Percentiles rank a stretch among this genome's conserved stretches.
These are phyloP conservation scores for Melanogaster broomeanus DNA, from an alignment of 768 basidiomycete genomes.

Conservation along the genomic window DNA sequence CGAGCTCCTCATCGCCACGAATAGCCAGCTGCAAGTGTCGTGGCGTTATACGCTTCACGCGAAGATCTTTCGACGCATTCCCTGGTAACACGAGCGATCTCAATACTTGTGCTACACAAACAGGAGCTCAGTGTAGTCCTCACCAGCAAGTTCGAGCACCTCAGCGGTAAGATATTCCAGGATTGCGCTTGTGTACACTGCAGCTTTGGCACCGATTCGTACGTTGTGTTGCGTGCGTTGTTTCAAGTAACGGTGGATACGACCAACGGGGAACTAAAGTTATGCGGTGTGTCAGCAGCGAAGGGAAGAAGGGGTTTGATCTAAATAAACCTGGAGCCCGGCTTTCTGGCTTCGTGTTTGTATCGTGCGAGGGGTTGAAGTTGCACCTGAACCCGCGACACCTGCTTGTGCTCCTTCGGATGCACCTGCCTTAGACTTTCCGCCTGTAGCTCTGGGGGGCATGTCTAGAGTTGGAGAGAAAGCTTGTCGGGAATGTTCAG, in stretches of 20 bases:
- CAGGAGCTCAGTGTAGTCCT: constrained; percentile 24
- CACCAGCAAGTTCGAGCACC: constrained; percentile 93
- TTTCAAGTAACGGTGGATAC: constrained; percentile 96
- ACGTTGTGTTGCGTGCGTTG: constrained; percentile 91
- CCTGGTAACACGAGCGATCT: constrained; percentile 46
- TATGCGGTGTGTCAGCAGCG: neutral
- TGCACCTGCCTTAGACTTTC: constrained; percentile 59
- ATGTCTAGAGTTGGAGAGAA: constrained; percentile 26
- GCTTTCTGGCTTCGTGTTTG: constrained; percentile 82
- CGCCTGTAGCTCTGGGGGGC: constrained; percentile 59
- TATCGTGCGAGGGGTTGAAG: constrained; percentile 39
- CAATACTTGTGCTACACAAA: neutral
- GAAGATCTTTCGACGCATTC: constrained; percentile 96
- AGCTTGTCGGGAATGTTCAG: neutral
- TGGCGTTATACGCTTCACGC: constrained; percentile 95
- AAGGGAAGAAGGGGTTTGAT: neutral
- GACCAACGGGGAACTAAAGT: constrained; percentile 88
- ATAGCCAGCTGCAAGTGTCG: constrained; percentile 96
- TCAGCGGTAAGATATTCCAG: constrained; percentile 96
- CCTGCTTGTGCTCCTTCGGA: constrained; percentile 9
- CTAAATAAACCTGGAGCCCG: constrained; percentile 68
- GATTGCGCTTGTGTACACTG: constrained; percentile 95
- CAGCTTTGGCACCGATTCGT: constrained; percentile 96
- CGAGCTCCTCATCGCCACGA: constrained; percentile 97
- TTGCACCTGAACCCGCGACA: constrained; percentile 30